A percentile compares a stretch with the other conserved stretches of the same genome.
Conservation (phyloP, 306 rosid genomes). For the Cicer judaicum region DNA sequence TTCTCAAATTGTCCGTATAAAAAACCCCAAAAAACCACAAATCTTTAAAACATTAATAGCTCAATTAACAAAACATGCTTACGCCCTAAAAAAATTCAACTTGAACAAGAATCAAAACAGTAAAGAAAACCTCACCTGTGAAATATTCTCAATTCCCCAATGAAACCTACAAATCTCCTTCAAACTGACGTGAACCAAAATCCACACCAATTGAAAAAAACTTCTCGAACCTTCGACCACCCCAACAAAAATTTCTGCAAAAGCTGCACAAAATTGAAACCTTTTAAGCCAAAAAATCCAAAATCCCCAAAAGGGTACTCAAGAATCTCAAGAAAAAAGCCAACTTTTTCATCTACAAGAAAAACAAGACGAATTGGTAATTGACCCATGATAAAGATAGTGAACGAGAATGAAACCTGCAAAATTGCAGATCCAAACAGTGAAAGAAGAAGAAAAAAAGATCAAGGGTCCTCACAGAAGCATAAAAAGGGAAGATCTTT, state of each 20-base stretch:
- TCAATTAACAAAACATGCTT: slow-evolving; percentile 25
- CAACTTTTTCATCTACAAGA: not conserved
- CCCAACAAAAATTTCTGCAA: slow-evolving; percentile 31
- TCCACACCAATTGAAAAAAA: slow-evolving; percentile 43
- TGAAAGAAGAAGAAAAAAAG: slow-evolving; percentile 10
- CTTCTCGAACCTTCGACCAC: slow-evolving; percentile 37
- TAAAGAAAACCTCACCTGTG: slow-evolving; percentile 42
- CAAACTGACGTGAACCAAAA: slow-evolving; percentile 14
- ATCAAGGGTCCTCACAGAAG: slow-evolving; percentile 25
- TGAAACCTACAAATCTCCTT: slow-evolving; percentile 14
- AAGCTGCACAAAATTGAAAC: slow-evolving; percentile 44
- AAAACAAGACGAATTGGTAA: slow-evolving; percentile 18
- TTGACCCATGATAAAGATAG: slow-evolving; percentile 36
- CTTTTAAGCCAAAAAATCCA: slow-evolving; percentile 22
- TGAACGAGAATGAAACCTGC: slow-evolving; percentile 34
- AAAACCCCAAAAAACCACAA: not conserved
- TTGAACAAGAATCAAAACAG: slow-evolving; percentile 11
- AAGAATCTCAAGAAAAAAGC: slow-evolving; percentile 12
- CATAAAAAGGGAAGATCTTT: slow-evolving; percentile 44
- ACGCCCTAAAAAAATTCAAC: slow-evolving; percentile 33
- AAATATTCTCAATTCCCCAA: slow-evolving; percentile 8
- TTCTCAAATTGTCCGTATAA: not conserved
- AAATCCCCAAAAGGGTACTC: slow-evolving; percentile 38
- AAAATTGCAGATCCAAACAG: slow-evolving; percentile 49
- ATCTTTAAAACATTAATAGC: not conserved